phyloP scores from a whole-genome alignment of 306 rosid genomes.

The Crotalaria pallida region DNA sequence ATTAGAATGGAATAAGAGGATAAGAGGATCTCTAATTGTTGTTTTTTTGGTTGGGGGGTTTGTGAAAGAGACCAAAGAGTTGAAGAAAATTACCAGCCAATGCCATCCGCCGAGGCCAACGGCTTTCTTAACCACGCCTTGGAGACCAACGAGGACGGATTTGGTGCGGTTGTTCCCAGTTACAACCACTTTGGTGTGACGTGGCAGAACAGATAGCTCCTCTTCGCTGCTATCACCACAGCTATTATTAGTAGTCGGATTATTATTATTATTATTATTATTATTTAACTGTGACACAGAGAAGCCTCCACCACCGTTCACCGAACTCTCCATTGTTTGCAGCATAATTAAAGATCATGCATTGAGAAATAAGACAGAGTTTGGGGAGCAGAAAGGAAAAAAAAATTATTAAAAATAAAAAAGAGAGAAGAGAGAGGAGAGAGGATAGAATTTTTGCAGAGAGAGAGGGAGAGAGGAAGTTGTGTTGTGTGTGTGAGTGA shows the following conservation, averaged over 20 bases:
- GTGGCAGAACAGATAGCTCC: slow-evolving; percentile 94
- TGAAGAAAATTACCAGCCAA: slow-evolving; percentile 62
- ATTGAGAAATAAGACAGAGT: slow-evolving; percentile 27
- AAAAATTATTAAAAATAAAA: too few species aligned
- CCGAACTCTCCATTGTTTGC: slow-evolving; percentile 80
- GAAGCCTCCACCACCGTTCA: slow-evolving; percentile 82
- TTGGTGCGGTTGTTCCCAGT: slow-evolving; percentile 95
- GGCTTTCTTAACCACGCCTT: slow-evolving; percentile 96
- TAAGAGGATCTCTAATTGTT: neutral
- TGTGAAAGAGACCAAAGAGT: neutral
- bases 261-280: too few species aligned
- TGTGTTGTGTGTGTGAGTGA: slow-evolving; percentile 8
- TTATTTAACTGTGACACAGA: slow-evolving; percentile 61
- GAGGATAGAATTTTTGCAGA: neutral
- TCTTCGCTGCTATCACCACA: slow-evolving; percentile 95
- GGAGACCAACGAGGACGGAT: slow-evolving; percentile 96
- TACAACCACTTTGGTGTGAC: slow-evolving; percentile 93
- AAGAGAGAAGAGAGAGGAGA: too few species aligned
- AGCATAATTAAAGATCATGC: slow-evolving; percentile 64
- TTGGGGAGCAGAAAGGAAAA: slow-evolving; percentile 35
- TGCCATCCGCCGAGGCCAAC: slow-evolving; percentile 99
- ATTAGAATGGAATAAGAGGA: neutral
- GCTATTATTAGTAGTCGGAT: too few species aligned
- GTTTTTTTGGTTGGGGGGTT: too few species aligned
- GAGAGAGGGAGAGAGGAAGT: slow-evolving; percentile 4